Evolutionary conservation across 208 protist genomes (phyloP), one percentile per base, ranked within the genome.

Genomic region (Trypanosoma conorhini): DNA sequence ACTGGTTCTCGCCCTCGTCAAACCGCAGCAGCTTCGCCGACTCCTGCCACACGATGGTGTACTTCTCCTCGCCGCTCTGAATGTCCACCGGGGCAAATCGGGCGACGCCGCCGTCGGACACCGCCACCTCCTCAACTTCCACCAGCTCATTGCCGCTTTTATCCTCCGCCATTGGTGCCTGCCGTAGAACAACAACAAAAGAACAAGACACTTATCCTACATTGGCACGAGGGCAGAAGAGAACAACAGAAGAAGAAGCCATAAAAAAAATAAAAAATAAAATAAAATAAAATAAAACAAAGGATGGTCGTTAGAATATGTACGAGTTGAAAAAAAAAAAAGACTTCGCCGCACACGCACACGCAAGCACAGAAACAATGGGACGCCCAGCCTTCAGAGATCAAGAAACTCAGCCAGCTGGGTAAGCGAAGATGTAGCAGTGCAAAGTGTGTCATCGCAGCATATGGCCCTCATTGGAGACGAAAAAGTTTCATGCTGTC

Each of bases 1-100:
- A 97, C 72, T 80, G 66, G 67, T 97, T 97, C 76, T 96, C 92
- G 33, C 90, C 94, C 67, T 97, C 91, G 55, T 97, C 91, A 66
- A 97, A 97, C 61, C 94, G 91, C 38, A 94, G 75, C 24, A 96
- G 80, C 82, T 96, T 95, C 44, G 72, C 85, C 12, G 68, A 71
- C 54, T 87, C 70, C 70, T 93, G 75, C 81, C 83, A 97, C 5
- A 89, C 67, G 5, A 88, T 42, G 59, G 93, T 79, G 62, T 85
- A 94, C 61, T 88, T 81, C 62, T 97, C 91, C 75, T 96, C 91
- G 33, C 89, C 94, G 61, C 76, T 96, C 70, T 88, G 91, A 51
- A 94, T 80, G 2, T 96, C 88, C 0, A 96, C 85, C 9, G 86
- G 74, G 30, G 87, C 85, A 44, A 97, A 89, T 57, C 79, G 85